These are phyloP conservation scores for Calocybe cyanea DNA, from an alignment of 768 basidiomycete species.

Conservation along the genomic window DNA sequence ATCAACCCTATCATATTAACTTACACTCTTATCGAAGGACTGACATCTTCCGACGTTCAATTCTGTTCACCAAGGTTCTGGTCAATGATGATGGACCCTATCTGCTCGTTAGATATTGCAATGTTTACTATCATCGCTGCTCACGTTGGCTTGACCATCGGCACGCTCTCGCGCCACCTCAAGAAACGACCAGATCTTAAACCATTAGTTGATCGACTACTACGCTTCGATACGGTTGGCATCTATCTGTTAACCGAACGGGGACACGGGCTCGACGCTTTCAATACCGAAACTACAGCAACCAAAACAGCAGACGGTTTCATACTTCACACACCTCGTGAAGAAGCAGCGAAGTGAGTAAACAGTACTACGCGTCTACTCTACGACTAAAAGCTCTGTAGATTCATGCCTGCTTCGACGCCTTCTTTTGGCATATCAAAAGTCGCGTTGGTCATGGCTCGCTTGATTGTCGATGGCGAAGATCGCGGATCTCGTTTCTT, in stretches of 20 bases:
- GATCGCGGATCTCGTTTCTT: constrained; percentile 52
- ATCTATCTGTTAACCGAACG: constrained; percentile 52
- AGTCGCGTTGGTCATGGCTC: constrained; percentile 54
- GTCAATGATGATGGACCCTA: constrained; percentile 51
- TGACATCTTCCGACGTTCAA: constrained; percentile 45
- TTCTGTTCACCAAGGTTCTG: constrained; percentile 47
- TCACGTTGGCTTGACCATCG: constrained; percentile 50
- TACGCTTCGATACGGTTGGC: constrained; percentile 51
- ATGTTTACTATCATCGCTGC: constrained; percentile 51
- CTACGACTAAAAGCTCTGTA: constrained; percentile 18
- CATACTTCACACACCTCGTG: constrained; percentile 50
- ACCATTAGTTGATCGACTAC: constrained; percentile 44
- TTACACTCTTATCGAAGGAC: constrained; percentile 24
- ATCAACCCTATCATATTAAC: background rate
- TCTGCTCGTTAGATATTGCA: constrained; percentile 46
- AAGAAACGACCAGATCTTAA: constrained; percentile 44
- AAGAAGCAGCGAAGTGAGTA: constrained; percentile 56
- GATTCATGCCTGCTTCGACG: constrained; percentile 59
- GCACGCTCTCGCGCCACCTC: constrained; percentile 49
- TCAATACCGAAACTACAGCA: constrained; percentile 61
- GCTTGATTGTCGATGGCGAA: constrained; percentile 45
- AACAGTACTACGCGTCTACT: background rate
- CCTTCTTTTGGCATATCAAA: constrained; percentile 51
- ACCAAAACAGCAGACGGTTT: constrained; percentile 47
- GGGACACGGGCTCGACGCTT: constrained; percentile 58